Conservation (phyloP, 768 basidiomycete genomes). For the Termitomyces sp. region DNA sequence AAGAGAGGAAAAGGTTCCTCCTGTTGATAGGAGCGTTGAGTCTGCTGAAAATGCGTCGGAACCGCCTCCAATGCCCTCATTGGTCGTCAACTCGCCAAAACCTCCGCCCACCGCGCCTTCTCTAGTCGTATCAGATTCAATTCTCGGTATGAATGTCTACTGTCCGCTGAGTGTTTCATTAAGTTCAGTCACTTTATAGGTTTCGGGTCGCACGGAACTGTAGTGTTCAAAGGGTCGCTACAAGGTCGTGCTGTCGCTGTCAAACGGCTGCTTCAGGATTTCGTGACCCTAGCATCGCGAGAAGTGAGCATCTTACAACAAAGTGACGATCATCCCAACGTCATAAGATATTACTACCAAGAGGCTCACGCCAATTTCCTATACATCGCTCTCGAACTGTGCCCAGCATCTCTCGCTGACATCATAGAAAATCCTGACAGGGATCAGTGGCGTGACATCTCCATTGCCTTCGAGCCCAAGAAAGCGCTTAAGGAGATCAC, state of each 20-base stretch:
- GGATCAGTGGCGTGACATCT: slow-evolving; percentile 69
- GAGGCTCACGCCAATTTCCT: slow-evolving; percentile 91
- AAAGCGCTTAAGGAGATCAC: slow-evolving; percentile 84
- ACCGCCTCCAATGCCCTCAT: slow-evolving; percentile 13
- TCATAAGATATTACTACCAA: slow-evolving; percentile 97
- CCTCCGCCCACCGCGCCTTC: slow-evolving; percentile 34
- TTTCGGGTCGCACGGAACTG: slow-evolving; percentile 94
- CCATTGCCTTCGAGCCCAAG: slow-evolving; percentile 77
- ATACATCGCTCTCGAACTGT: slow-evolving; percentile 95
- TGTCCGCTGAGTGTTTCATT: not conserved
- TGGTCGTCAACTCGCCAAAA: slow-evolving; percentile 20
- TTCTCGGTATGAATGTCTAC: slow-evolving; percentile 53
- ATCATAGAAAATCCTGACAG: slow-evolving; percentile 73
- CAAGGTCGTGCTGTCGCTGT: slow-evolving; percentile 98
- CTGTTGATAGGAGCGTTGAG: slow-evolving; percentile 18
- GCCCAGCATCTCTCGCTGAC: slow-evolving; percentile 86
- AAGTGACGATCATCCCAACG: slow-evolving; percentile 97
- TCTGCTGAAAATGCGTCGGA: slow-evolving; percentile 3
- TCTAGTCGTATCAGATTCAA: slow-evolving; percentile 63
- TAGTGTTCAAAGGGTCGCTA: slow-evolving; percentile 91
- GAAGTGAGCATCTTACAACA: slow-evolving; percentile 95
- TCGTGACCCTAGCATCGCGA: slow-evolving; percentile 88
- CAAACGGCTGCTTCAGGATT: slow-evolving; percentile 92
- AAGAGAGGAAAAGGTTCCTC: slow-evolving; percentile 23
- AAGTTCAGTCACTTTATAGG: slow-evolving; percentile 38